A percentile compares a stretch with the other conserved stretches of the same genome.
These are phyloP conservation scores for Ceratocystis variospora DNA, from an alignment of 2,329 filamentous ascomycete species.

Conservation along the genomic window DNA sequence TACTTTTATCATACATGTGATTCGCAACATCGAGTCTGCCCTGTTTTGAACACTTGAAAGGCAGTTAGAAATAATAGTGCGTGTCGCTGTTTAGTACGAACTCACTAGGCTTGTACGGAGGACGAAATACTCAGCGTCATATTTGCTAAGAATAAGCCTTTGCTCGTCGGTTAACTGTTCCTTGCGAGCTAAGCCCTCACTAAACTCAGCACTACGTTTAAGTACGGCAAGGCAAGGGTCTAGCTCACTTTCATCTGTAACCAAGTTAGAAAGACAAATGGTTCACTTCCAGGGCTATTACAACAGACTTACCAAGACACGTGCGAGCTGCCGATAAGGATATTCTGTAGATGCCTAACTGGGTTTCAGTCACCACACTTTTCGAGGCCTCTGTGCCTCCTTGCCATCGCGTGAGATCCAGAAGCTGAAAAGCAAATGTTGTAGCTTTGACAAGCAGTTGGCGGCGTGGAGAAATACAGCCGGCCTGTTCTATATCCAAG, in stretches of 20 bases:
- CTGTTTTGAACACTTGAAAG: slow-evolving; percentile 56
- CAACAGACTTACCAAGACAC: slow-evolving; percentile 42
- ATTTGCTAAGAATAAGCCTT: slow-evolving; percentile 6
- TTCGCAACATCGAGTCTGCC: slow-evolving; percentile 62
- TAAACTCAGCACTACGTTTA: slow-evolving; percentile 30
- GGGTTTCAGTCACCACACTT: slow-evolving; percentile 24
- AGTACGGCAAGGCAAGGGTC: slow-evolving; percentile 47
- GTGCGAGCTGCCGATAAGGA: slow-evolving; percentile 51
- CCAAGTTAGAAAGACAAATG: not conserved
- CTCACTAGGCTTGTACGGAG: slow-evolving; percentile 52
- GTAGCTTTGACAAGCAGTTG: slow-evolving; percentile 31
- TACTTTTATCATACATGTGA: slow-evolving; percentile 54
- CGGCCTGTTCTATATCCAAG: slow-evolving; percentile 23
- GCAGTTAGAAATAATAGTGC: slow-evolving; percentile 19
- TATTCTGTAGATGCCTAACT: slow-evolving; percentile 48
- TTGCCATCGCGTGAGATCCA: slow-evolving; percentile 41
- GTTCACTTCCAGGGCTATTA: not conserved
- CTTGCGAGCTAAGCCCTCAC: slow-evolving; percentile 1
- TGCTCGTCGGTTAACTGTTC: slow-evolving; percentile 7
- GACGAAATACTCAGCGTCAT: slow-evolving; percentile 47
- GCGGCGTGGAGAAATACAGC: slow-evolving; percentile 13
- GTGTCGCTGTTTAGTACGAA: not conserved
- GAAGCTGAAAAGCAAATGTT: slow-evolving; percentile 50
- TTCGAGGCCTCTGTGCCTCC: slow-evolving; percentile 22
- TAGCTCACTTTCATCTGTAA: slow-evolving; percentile 38